Percentiles rank a stretch among this genome's conserved stretches.
Conservation (phyloP, 2,329 filamentous ascomycete species). For the Microdochium bolleyi region DNA sequence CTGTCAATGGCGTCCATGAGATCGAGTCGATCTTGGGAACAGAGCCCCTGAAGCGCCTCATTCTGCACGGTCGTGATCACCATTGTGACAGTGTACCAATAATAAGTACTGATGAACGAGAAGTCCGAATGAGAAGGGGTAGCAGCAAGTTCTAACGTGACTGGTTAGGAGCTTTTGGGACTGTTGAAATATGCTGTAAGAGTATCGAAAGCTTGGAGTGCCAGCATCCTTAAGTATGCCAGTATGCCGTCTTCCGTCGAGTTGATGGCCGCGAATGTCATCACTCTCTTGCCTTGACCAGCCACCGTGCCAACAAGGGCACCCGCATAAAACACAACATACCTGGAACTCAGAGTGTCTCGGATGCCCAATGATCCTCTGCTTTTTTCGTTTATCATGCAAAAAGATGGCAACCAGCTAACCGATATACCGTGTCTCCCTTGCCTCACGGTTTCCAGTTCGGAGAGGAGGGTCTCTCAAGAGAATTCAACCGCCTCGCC, state of each 20-base stretch:
- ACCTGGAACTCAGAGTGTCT: neutral
- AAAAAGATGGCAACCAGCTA: neutral
- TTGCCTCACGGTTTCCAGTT: neutral
- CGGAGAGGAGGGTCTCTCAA: neutral
- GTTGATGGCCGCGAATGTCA: neutral
- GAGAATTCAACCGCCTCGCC: neutral
- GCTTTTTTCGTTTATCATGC: neutral
- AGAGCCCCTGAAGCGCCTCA: conserved; percentile 6
- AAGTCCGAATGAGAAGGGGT: neutral
- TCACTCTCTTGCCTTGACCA: neutral
- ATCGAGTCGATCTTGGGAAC: conserved; percentile 20
- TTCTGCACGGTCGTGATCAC: neutral
- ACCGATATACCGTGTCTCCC: neutral
- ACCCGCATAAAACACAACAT: neutral
- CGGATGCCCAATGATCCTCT: neutral
- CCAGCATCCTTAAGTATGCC: neutral
- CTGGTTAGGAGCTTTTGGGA: neutral
- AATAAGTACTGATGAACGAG: neutral
- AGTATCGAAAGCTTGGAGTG: neutral
- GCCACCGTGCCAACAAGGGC: neutral
- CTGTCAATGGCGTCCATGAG: conserved; percentile 30
- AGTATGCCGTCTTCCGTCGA: neutral
- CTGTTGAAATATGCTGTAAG: neutral
- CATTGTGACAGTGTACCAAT: neutral
- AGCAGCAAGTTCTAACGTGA: neutral